Conservation (phyloP, 2,329 filamentous ascomycete species). For the Cladosporium oxysporum region DNA sequence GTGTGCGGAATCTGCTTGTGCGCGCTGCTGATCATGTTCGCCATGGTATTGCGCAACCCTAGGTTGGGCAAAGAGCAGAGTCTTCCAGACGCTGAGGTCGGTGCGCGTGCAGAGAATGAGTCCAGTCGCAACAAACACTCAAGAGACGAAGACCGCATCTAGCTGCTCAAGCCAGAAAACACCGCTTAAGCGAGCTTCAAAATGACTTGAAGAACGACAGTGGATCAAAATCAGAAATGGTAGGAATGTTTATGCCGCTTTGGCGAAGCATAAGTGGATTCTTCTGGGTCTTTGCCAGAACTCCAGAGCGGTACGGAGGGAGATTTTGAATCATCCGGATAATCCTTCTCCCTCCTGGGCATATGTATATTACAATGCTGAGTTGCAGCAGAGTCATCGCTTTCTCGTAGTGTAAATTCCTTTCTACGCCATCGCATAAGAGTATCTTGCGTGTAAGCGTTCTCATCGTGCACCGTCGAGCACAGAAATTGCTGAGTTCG, state of each 20-base stretch:
- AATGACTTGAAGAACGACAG: not conserved
- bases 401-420: too few species aligned
- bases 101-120: not conserved
- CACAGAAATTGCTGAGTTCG: too few species aligned
- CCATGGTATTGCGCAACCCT: conserved; percentile 50
- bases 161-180: not conserved
- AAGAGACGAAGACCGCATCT: not conserved
- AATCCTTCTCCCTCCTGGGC: too few species aligned
- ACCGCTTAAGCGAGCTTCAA: not conserved
- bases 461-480: too few species aligned
- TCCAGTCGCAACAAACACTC: not conserved
- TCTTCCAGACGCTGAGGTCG: conserved; percentile 43
- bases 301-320: too few species aligned
- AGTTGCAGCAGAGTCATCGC: too few species aligned
- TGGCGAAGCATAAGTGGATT: too few species aligned
- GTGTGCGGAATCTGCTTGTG: conserved; percentile 54
- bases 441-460: too few species aligned
- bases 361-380: too few species aligned
- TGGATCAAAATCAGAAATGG: not conserved
- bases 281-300: too few species aligned
- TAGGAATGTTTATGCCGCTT: not conserved
- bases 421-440: too few species aligned
- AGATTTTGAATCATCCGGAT: too few species aligned
- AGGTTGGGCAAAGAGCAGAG: conserved; percentile 49
- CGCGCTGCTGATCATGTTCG: conserved; percentile 49